A percentile compares a stretch with the other conserved stretches of the same genome.
Evolutionary conservation across 495 filamentous ascomycete species (phyloP).

Genomic region (Penicillium ochrochloron): DNA sequence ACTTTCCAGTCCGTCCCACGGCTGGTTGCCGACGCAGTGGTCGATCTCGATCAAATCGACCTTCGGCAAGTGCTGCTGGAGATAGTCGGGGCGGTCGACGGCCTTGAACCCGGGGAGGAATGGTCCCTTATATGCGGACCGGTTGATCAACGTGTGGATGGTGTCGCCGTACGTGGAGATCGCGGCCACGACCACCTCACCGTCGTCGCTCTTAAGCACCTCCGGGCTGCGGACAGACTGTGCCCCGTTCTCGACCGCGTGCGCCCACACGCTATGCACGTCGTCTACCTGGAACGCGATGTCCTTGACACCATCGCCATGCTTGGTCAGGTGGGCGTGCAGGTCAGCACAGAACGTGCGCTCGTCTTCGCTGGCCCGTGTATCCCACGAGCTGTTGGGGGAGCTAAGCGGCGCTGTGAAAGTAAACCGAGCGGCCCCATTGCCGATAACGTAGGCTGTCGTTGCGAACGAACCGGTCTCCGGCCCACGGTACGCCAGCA

Average conservation of each 20-base stretch:
- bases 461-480: background rate
- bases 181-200: background rate
- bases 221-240: background rate
- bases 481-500: background rate
- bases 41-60: background rate
- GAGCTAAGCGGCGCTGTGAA: background rate
- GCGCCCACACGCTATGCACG: constrained; percentile 44
- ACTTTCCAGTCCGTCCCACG: background rate
- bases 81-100: background rate
- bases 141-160: background rate
- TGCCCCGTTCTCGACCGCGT: background rate
- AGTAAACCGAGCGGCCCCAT: background rate
- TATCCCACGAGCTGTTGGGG: background rate
- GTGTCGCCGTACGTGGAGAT: background rate
- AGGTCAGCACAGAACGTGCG: background rate
- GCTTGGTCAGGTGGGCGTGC: background rate
- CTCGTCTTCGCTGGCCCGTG: background rate
- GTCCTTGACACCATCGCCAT: constrained; percentile 37
- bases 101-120: background rate
- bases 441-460: background rate
- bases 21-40: constrained; percentile 2
- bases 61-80: background rate
- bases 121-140: background rate
- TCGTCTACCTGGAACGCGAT: constrained; percentile 86
- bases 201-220: background rate